phyloP scores from a whole-genome alignment of 495 filamentous ascomycete species.

The Aspergillus egyptiacus region DNA sequence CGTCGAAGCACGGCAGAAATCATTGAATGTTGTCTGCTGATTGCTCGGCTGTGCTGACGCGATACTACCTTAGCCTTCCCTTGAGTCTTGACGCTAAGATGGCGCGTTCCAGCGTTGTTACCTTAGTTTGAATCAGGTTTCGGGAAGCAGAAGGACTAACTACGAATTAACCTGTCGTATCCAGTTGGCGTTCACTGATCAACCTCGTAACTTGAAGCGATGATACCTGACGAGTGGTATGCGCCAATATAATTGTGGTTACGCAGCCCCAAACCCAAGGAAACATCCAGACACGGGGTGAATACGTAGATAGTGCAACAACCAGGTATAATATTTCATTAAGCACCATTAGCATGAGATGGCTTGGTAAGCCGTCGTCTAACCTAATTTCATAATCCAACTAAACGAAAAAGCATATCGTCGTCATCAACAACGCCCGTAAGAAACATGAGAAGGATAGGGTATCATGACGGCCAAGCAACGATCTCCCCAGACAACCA shows the following conservation, averaged over 20 bases:
- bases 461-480: conserved; percentile 3
- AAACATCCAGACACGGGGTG: too few relatives aligned
- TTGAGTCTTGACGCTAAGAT: not conserved
- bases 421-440: not conserved
- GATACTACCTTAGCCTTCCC: too few relatives aligned
- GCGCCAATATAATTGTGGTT: too few relatives aligned
- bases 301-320: too few relatives aligned
- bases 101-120: not conserved
- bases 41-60: too few relatives aligned
- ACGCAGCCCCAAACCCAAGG: too few relatives aligned
- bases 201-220: not conserved
- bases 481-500: too few relatives aligned
- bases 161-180: too few relatives aligned
- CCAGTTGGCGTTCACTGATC: too few relatives aligned
- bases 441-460: not conserved
- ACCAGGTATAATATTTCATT: not conserved
- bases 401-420: not conserved
- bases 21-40: too few relatives aligned
- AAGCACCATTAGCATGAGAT: not conserved
- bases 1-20: too few relatives aligned
- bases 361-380: not conserved
- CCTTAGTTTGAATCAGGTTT: not conserved
- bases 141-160: not conserved
- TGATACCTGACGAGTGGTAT: not conserved
- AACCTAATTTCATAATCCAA: not conserved